phyloP scores from a whole-genome alignment of 139 green algal genomes.

The Tetratostichococcus sp. region DNA sequence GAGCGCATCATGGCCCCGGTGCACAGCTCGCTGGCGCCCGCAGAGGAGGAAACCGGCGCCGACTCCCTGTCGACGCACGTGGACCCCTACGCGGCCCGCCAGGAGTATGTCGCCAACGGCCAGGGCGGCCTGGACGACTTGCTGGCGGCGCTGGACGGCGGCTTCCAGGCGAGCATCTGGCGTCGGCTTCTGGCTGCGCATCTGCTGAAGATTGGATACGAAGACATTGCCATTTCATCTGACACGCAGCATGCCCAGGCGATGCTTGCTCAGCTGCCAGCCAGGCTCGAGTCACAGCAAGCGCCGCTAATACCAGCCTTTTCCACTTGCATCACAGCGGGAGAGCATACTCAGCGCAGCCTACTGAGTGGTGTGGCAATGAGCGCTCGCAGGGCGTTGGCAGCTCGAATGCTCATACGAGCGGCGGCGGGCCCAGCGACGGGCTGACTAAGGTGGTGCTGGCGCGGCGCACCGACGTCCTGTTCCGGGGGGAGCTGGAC shows the following conservation, averaged over 20 bases:
- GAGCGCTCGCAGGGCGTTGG: background rate
- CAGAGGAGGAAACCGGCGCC: background rate
- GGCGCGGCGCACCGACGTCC: slow-evolving; percentile 56
- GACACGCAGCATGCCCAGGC: no score
- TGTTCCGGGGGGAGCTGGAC: slow-evolving; percentile 43
- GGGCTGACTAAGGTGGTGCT: slow-evolving; percentile 80
- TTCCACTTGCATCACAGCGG: no score
- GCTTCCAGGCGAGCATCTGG: slow-evolving; percentile 12
- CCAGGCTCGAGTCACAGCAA: no score
- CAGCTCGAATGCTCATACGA: no score
- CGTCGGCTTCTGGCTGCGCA: background rate
- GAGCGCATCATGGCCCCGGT: slow-evolving; percentile 22
- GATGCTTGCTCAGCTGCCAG: no score
- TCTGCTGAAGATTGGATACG: no score
- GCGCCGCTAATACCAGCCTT: no score
- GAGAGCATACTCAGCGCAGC: no score
- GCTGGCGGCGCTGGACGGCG: slow-evolving; percentile 38
- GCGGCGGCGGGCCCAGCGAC: background rate
- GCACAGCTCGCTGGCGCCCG: slow-evolving; percentile 16
- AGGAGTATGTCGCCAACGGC: slow-evolving; percentile 67
- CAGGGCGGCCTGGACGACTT: slow-evolving; percentile 72
- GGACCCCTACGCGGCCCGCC: slow-evolving; percentile 39
- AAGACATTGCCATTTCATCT: no score
- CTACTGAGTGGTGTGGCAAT: no score
- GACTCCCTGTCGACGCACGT: slow-evolving; percentile 17